phyloP scores from a whole-genome alignment of 1,284 basidiomycete genomes.

The Moesziomyces globuligerus region DNA sequence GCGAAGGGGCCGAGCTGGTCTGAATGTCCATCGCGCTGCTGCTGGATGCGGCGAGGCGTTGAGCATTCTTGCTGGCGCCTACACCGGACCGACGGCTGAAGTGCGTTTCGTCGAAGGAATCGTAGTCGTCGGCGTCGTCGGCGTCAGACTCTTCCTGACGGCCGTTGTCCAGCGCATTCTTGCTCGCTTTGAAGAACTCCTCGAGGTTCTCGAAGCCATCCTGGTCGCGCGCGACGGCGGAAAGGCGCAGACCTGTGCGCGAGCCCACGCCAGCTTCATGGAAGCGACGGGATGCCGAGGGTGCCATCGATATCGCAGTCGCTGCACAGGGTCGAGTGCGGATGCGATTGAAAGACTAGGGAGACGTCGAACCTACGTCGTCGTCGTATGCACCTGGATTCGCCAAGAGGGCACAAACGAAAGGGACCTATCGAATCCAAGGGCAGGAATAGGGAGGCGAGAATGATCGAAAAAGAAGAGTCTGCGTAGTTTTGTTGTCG shows the following conservation, averaged over 20 bases:
- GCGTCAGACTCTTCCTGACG: slow-evolving; percentile 68
- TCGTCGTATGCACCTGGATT: too few species aligned
- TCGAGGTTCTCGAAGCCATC: slow-evolving; percentile 72
- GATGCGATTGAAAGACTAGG: too few species aligned
- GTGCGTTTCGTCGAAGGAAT: slow-evolving; percentile 35
- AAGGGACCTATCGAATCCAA: too few species aligned
- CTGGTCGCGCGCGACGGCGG: slow-evolving; percentile 70
- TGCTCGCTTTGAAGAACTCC: slow-evolving; percentile 62
- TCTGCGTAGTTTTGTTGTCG: too few species aligned
- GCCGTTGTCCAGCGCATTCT: slow-evolving; percentile 59
- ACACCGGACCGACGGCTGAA: slow-evolving; percentile 15
- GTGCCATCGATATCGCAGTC: slow-evolving; percentile 5
- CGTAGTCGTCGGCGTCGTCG: slow-evolving; percentile 72
- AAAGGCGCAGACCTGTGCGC: slow-evolving; percentile 62
- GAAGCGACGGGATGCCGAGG: slow-evolving; percentile 53
- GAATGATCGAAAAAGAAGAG: too few species aligned
- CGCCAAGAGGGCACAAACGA: too few species aligned
- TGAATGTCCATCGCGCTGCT: slow-evolving; percentile 55
- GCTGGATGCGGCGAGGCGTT: slow-evolving; percentile 14
- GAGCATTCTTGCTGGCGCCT: slow-evolving; percentile 5
- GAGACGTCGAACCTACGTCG: background rate
- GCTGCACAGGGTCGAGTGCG: background rate
- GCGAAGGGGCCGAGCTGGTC: slow-evolving; percentile 46
- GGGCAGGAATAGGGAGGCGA: too few species aligned
- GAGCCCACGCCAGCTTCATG: slow-evolving; percentile 62